Evolutionary conservation across 2,329 filamentous ascomycete species (phyloP).

Genomic region (Penicillium sp.): DNA sequence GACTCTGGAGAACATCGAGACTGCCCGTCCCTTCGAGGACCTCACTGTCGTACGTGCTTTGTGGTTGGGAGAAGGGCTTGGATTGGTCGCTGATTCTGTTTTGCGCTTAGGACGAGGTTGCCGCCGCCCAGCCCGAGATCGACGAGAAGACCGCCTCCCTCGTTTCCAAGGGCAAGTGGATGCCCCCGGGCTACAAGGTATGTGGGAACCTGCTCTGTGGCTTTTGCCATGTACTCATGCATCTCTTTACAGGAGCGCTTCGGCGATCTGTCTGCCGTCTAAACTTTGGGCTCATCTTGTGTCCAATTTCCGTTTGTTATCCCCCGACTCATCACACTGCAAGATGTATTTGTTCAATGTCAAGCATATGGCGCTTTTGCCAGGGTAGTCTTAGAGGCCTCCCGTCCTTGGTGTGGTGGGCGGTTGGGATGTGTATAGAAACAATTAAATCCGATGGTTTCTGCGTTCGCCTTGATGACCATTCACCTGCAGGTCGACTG

Average conservation of each 20-base stretch:
- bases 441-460: constrained; percentile 35
- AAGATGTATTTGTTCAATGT: constrained; percentile 27
- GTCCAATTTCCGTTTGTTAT: constrained; percentile 28
- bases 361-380: constrained; percentile 23
- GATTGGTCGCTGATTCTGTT: constrained; percentile 10
- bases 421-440: constrained; percentile 40
- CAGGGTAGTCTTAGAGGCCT: constrained; percentile 18
- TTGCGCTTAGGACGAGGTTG: constrained; percentile 77
- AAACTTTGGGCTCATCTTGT: constrained; percentile 46
- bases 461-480: constrained; percentile 12
- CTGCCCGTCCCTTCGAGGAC: constrained; percentile 90
- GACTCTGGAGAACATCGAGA: constrained; percentile 96
- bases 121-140: constrained; percentile 88
- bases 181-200: constrained; percentile 98
- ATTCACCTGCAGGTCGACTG: too few relatives aligned
- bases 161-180: constrained; percentile 97
- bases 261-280: constrained; percentile 91
- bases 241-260: constrained; percentile 76
- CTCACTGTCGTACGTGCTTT: constrained; percentile 77
- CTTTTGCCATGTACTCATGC: constrained; percentile 3
- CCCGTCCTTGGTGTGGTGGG: constrained; percentile 29
- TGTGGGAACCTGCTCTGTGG: constrained; percentile 31
- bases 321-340: constrained; percentile 30
- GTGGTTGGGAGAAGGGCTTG: not conserved
- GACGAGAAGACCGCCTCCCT: constrained; percentile 93